phyloP scores from a whole-genome alignment of 441 rosid species.

The Mallotus japonicus region DNA sequence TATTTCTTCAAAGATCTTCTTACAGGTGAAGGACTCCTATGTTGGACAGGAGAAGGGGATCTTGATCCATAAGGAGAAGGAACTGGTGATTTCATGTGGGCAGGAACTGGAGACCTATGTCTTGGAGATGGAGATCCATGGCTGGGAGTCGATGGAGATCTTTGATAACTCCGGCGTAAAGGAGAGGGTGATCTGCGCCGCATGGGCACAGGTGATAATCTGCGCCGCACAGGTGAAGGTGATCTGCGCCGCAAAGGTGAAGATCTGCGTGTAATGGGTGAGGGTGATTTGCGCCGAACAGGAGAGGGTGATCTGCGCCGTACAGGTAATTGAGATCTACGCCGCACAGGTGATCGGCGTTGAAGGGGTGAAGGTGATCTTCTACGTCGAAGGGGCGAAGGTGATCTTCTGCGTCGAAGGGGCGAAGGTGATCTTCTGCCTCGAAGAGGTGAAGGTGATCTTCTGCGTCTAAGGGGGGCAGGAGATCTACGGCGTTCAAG shows the following conservation, averaged over 20 bases:
- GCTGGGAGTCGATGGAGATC: constrained; percentile 42
- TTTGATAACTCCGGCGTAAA: constrained; percentile 22
- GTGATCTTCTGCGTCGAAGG: constrained; percentile 39
- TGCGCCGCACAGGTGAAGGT: constrained; percentile 37
- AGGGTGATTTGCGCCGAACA: constrained; percentile 35
- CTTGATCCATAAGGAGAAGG: constrained; percentile 36
- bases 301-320: constrained; percentile 42
- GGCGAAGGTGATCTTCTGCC: constrained; percentile 33
- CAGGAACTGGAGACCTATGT: constrained; percentile 37
- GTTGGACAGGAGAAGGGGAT: constrained; percentile 43
- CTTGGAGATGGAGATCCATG: constrained; percentile 35
- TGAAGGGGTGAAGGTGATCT: constrained; percentile 24
- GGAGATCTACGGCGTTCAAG: constrained; percentile 33
- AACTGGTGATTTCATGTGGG: constrained; percentile 40
- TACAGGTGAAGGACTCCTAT: constrained; percentile 41
- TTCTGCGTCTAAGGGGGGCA: constrained; percentile 30
- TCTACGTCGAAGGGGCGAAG: constrained; percentile 36
- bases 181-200: constrained; percentile 32
- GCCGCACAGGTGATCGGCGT: constrained; percentile 43
- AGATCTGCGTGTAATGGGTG: constrained; percentile 41
- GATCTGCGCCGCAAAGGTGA: constrained; percentile 39
- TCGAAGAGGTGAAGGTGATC: constrained; percentile 27
- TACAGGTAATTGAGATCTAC: constrained; percentile 39
- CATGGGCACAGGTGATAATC: constrained; percentile 37
- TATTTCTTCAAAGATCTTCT: constrained; percentile 35